Conservation (phyloP, 225 moss, liverwort and hornwort species). For the Polytrichum formosum region DNA sequence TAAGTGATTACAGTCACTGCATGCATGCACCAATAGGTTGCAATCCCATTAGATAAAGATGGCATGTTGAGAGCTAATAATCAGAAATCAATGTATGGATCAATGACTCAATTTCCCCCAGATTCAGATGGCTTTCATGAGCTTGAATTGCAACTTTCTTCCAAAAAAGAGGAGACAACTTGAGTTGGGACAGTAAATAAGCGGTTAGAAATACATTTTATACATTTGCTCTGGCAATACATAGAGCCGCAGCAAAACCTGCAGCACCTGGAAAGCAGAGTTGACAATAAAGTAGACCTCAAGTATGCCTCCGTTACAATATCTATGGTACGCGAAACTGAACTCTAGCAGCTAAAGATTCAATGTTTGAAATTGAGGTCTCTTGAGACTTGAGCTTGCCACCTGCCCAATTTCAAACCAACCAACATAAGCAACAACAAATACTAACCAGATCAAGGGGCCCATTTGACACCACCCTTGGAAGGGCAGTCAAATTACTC, state of each 20-base stretch:
- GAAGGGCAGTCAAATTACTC: neutral
- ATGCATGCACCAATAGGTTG: too few relatives aligned
- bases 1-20: too few relatives aligned
- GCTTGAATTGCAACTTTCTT: neutral
- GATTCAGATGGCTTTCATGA: too few relatives aligned
- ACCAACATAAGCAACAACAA: too few relatives aligned
- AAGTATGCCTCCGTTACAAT: constrained; percentile 17
- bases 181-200: constrained; percentile 2
- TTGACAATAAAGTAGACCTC: constrained; percentile 18
- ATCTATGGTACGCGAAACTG: constrained; percentile 24
- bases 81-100: too few relatives aligned
- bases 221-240: constrained; percentile 47
- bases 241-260: constrained; percentile 42
- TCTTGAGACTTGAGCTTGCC: constrained; percentile 57
- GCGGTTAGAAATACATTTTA: constrained; percentile 47
- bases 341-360: constrained; percentile 16
- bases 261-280: constrained; percentile 27
- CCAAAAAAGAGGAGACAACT: neutral
- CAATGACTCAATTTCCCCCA: too few relatives aligned
- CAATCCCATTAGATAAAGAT: too few relatives aligned
- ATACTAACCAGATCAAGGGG: too few relatives aligned
- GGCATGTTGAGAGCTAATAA: too few relatives aligned
- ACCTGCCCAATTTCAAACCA: constrained; percentile 31
- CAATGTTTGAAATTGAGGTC: constrained; percentile 38
- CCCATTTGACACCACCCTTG: too few relatives aligned